phyloP scores from a whole-genome alignment of 2,329 filamentous ascomycete genomes.

The Aspergillus neoniger region DNA sequence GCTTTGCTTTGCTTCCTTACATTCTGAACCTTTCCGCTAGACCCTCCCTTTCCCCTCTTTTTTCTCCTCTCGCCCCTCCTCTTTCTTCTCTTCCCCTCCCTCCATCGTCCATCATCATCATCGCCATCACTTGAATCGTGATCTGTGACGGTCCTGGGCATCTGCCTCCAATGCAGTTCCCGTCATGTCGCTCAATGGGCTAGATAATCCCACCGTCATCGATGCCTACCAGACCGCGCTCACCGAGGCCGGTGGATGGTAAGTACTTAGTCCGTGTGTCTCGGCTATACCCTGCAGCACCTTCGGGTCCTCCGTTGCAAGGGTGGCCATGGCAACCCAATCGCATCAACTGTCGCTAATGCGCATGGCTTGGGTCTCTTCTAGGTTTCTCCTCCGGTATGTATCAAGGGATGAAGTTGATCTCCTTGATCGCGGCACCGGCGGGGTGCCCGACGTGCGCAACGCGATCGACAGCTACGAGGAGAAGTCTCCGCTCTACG shows the following conservation, averaged over 20 bases:
- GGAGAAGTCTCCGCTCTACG: slow-evolving; percentile 85
- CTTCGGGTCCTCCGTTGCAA: slow-evolving; percentile 13
- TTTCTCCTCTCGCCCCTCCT: not conserved
- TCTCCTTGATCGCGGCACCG: slow-evolving; percentile 72
- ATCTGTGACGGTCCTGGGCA: slow-evolving; percentile 6
- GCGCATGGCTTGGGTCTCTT: slow-evolving; percentile 10
- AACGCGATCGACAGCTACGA: slow-evolving; percentile 75
- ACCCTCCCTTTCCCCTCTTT: not conserved
- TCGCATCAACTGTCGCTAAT: slow-evolving; percentile 5
- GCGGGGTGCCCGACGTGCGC: slow-evolving; percentile 82
- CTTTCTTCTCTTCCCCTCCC: slow-evolving; percentile 3
- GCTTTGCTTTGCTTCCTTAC: not conserved
- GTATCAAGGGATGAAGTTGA: slow-evolving; percentile 83
- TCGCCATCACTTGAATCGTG: not conserved
- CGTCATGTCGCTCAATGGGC: slow-evolving; percentile 90
- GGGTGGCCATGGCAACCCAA: slow-evolving; percentile 10
- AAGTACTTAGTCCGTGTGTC: slow-evolving; percentile 43
- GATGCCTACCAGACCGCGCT: slow-evolving; percentile 81
- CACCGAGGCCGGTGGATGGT: slow-evolving; percentile 92
- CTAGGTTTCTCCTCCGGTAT: slow-evolving; percentile 94
- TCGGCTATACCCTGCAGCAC: slow-evolving; percentile 2
- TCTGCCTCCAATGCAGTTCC: slow-evolving; percentile 38
- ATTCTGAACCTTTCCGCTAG: not conserved
- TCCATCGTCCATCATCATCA: slow-evolving; percentile 16
- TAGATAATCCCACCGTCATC: slow-evolving; percentile 77